A percentile compares a stretch with the other conserved stretches of the same genome.
Evolutionary conservation across 495 filamentous ascomycete species (phyloP).

Genomic region (Aspergillus ostianus): DNA sequence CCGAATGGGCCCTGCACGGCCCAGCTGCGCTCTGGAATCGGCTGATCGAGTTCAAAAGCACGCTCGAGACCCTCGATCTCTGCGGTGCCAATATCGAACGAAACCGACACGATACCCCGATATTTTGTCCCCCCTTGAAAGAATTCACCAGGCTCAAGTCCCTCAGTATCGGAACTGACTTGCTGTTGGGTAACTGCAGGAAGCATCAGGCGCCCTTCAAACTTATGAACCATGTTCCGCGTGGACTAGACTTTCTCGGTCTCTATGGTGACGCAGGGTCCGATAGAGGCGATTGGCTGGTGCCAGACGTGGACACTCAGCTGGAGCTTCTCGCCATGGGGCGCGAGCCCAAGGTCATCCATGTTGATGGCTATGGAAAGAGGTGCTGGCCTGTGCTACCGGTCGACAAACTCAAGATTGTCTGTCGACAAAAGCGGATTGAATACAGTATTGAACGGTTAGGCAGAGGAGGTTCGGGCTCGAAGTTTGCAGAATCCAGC

Average conservation of each 20-base stretch:
- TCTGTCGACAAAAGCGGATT: background rate
- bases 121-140: background rate
- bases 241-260: background rate
- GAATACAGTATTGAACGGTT: background rate
- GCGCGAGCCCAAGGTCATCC: background rate
- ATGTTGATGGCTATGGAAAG: background rate
- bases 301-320: background rate
- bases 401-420: background rate
- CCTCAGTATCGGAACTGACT: background rate
- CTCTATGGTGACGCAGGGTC: conserved; percentile 1
- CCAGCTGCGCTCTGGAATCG: background rate
- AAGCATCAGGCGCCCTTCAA: background rate
- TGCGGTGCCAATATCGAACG: background rate
- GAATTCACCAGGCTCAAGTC: conserved; percentile 3
- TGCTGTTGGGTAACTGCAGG: conserved; percentile 1
- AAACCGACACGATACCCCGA: background rate
- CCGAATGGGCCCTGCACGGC: background rate
- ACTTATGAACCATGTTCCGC: background rate
- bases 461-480: too few relatives aligned
- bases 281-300: background rate
- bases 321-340: background rate
- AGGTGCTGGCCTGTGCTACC: background rate
- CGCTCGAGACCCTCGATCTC: conserved; percentile 3
- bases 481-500: too few relatives aligned
- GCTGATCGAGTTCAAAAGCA: background rate